These are phyloP conservation scores for Castanea sativa DNA, from an alignment of 306 rosid species.

Conservation along the genomic window DNA sequence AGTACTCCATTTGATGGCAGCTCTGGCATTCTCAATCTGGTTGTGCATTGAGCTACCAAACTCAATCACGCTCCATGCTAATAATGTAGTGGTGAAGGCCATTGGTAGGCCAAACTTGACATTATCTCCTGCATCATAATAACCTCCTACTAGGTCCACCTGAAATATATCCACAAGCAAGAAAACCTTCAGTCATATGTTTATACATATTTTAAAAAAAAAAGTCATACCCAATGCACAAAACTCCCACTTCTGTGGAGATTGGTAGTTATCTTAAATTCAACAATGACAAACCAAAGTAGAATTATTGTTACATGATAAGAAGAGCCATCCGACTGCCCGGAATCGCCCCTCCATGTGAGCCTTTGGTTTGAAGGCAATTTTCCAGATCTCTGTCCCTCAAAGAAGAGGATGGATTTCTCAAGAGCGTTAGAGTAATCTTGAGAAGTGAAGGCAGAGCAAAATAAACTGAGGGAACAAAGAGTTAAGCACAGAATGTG, in stretches of 20 bases:
- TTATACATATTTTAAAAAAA: too few species aligned
- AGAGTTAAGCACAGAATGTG: conserved; percentile 27
- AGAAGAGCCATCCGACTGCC: conserved; percentile 81
- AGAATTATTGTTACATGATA: conserved; percentile 44
- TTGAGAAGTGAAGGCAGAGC: conserved; percentile 53
- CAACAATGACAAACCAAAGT: neutral
- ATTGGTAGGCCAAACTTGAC: conserved; percentile 88
- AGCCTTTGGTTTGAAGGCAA: conserved; percentile 62
- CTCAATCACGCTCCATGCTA: conserved; percentile 91
- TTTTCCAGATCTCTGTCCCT: conserved; percentile 78
- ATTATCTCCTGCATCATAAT: conserved; percentile 96
- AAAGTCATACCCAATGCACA: too few species aligned
- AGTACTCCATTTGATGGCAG: conserved; percentile 69
- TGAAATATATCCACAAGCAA: conserved; percentile 26
- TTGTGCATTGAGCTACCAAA: conserved; percentile 68
- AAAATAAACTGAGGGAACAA: conserved; percentile 19
- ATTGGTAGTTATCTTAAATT: neutral
- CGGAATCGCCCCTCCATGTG: conserved; percentile 77
- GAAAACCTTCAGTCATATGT: neutral
- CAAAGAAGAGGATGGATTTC: conserved; percentile 82
- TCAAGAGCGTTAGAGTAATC: conserved; percentile 66
- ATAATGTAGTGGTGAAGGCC: conserved; percentile 84
- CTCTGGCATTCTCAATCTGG: conserved; percentile 61
- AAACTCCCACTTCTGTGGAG: too few species aligned
- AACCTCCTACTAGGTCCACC: conserved; percentile 88